Evolutionary conservation across 2,329 filamentous ascomycete genomes (phyloP), one percentile per base, ranked within the genome.

Genomic region (Alternaria viburni): DNA sequence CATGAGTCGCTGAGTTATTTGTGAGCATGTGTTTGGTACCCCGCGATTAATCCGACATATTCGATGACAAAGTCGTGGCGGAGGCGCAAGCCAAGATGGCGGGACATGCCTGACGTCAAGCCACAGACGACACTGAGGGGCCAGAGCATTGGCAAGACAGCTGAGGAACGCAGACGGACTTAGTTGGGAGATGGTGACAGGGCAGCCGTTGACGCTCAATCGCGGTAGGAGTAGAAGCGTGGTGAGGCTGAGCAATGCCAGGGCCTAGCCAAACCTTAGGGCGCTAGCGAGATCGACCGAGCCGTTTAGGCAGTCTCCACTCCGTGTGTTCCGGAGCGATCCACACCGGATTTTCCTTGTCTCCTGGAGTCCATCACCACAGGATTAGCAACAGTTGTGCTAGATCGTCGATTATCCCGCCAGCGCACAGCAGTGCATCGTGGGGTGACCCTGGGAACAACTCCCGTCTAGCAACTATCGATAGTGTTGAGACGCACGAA

Each of bases 251-350:
- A 58, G 47, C 54, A 17, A 58, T 50, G 44, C 49, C 32, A 36
- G 32, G 32, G 32, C 32, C 32, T 54, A 57, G 36, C 23, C 55
- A 49, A 57, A 45, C 23, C 54, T 57, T 57, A 44, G 17, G 43
- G 28, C 43, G 9, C 47, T 54, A 54, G 62, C 26, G 11, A 45
- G 61, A 64, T 64, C 61, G 57, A 64, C 57, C 52, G 62, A 61
- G 62, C 58, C 62, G 57, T 59, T 52, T 61, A 45, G 36, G 36
- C 36, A 17, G 62, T 54, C 51, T 54, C 52, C 43, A 50, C 49
- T 45, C 49, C 43, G 47, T 21, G 8, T 17, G 26, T 36, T 47
- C 57, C 61, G 45, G 41, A 46, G 17, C 47, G 54, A 41, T 45
- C 60, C 60, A 43, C 49, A 54, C 49, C n/a, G 49, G 9, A 10